These are phyloP conservation scores for Wickerhamiella kurtzmanii DNA, from an alignment of 805 yeast species.

Conservation along the genomic window DNA sequence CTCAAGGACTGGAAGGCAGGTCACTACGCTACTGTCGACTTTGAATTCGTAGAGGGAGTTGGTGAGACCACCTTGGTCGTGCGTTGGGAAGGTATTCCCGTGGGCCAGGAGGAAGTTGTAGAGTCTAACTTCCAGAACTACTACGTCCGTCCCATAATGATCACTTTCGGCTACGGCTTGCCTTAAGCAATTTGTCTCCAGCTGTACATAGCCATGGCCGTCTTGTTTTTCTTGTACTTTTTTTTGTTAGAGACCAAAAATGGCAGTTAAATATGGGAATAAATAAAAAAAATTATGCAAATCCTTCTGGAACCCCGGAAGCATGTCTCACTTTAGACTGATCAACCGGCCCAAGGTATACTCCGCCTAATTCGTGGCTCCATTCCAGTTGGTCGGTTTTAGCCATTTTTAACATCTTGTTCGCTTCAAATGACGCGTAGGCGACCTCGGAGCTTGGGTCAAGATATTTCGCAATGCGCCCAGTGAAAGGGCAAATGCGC, in stretches of 20 bases:
- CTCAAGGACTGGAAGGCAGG: slow-evolving; percentile 79
- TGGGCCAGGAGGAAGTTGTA: slow-evolving; percentile 87
- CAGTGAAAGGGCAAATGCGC: slow-evolving; percentile 58
- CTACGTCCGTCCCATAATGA: slow-evolving; percentile 76
- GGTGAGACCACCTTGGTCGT: slow-evolving; percentile 74
- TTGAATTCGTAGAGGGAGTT: slow-evolving; percentile 62
- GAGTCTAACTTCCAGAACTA: slow-evolving; percentile 75
- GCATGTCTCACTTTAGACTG: slow-evolving; percentile 41
- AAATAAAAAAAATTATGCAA: slow-evolving; percentile 24
- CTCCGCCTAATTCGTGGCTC: slow-evolving; percentile 35
- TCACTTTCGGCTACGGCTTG: slow-evolving; percentile 86
- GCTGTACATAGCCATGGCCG: slow-evolving; percentile 9
- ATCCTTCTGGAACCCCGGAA: slow-evolving; percentile 79
- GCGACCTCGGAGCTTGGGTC: slow-evolving; percentile 86
- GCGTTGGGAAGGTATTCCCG: slow-evolving; percentile 75
- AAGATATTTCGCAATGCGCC: slow-evolving; percentile 64
- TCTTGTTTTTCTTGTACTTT: not conserved
- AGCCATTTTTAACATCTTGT: slow-evolving; percentile 42
- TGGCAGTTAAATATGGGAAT: not conserved
- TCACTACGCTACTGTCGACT: slow-evolving; percentile 55
- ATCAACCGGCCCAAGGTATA: slow-evolving; percentile 31
- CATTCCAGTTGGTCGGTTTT: slow-evolving; percentile 39
- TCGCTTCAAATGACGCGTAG: slow-evolving; percentile 72
- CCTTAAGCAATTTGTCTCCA: slow-evolving; percentile 6
- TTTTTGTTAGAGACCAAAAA: not conserved